Base-by-base conservation (phyloP, 768 basidiomycete species). In the Lactarius indigo region DNA sequence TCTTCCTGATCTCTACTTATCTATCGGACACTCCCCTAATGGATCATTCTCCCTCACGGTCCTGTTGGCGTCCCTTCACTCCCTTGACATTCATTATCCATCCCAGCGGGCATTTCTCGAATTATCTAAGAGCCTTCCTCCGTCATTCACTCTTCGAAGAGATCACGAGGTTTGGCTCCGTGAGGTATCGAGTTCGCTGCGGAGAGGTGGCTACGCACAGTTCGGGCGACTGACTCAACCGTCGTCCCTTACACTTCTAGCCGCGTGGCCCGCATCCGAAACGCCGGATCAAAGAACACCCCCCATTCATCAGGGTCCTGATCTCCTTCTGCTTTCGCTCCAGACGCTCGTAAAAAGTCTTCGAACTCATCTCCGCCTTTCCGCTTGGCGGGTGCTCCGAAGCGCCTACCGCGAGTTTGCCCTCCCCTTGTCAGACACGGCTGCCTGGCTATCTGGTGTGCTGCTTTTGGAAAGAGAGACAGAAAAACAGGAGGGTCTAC, bases 41-140 rank as follows among this genome's bases (percentile, higher is more conserved):
- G 69, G 73, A 28, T 72, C 75, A 66, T 70, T 75, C 33, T 44
- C 13, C 33, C 33, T 72, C 23, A 77, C 79, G 1, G 71, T 80
- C 55, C 71, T 91, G 6, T 72, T 86, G 28, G 81, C 84, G 3
- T 80, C 88, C 31, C 75, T 90, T 17, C 83, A 91, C 70, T 81
- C 84, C 64, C 82, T 92, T 12, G 74, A 83, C 18, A 70, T 79
- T 9, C 74, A 78, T 5, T 89, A 88, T 74, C 91, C 91, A 4
- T 90, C 88, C 1, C 90, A 91, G 72, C 76, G 77, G 61, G 69
- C 80, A 10, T 91, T 84, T 74, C 75, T 78, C 44, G 82, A 84
- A 66, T 79, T 81, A 58, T 73, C 81, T 2, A 73, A 74, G 31
- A 74, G 79, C 10, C 75, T 86, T 20, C 81, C 83, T 18, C 71